Evolutionary conservation across 805 yeast genomes (phyloP).

Genomic region (Schwanniomyces polymorphus): DNA sequence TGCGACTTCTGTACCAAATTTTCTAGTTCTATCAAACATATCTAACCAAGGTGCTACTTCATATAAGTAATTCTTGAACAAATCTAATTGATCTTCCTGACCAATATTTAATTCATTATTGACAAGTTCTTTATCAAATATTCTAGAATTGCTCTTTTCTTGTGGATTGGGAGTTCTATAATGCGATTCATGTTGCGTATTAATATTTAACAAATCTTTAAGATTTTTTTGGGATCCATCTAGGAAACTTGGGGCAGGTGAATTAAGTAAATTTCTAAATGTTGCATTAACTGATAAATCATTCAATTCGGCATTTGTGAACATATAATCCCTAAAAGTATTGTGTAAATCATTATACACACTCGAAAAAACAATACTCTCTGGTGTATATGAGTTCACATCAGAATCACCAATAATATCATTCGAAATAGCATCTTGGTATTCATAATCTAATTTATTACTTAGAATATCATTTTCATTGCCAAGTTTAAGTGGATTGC

Average conservation of each 20-base stretch:
- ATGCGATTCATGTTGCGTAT: slow-evolving; percentile 16
- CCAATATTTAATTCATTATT: background rate
- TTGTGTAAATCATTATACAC: slow-evolving; percentile 26
- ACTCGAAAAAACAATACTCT: background rate
- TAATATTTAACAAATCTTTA: slow-evolving; percentile 13
- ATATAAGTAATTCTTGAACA: slow-evolving; percentile 33
- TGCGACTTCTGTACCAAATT: slow-evolving; percentile 25
- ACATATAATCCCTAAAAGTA: slow-evolving; percentile 40
- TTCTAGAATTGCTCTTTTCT: background rate
- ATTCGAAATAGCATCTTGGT: background rate
- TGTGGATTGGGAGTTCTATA: background rate
- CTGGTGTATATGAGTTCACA: background rate
- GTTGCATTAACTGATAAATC: slow-evolving; percentile 8
- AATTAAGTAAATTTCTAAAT: slow-evolving; percentile 10
- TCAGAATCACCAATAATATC: background rate
- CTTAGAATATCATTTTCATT: background rate
- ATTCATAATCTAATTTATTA: background rate
- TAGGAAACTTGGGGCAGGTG: slow-evolving; percentile 7
- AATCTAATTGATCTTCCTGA: slow-evolving; percentile 20
- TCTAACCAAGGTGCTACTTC: slow-evolving; percentile 41
- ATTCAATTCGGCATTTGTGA: slow-evolving; percentile 24
- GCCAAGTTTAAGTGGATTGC: background rate
- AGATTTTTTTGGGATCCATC: slow-evolving; percentile 2
- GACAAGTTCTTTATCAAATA: background rate
- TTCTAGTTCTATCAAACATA: slow-evolving; percentile 34